phyloP scores from a whole-genome alignment of 75 land plant species.

The Cunninghamia lanceolata region DNA sequence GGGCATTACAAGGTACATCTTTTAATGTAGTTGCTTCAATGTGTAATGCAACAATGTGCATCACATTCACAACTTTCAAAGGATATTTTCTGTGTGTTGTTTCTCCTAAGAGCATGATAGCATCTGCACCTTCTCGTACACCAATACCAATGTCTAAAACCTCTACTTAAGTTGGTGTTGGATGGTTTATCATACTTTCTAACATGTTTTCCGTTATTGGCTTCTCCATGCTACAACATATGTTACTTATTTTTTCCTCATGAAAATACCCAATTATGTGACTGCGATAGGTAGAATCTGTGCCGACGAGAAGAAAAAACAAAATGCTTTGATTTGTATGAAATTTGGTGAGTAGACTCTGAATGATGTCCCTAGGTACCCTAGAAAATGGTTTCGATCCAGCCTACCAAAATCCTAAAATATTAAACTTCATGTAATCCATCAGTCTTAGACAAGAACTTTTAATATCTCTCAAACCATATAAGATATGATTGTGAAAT shows the following conservation, averaged over 20 bases:
- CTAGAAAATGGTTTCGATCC: too few relatives aligned
- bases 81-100: conserved; percentile 99
- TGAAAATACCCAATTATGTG: too few relatives aligned
- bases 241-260: conserved; percentile 92
- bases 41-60: conserved; percentile 95
- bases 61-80: conserved; percentile 93
- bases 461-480: too few relatives aligned
- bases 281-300: too few relatives aligned
- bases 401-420: too few relatives aligned
- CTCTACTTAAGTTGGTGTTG: conserved; percentile 96
- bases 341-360: too few relatives aligned
- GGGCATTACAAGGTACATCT: conserved; percentile 18
- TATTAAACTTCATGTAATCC: too few relatives aligned
- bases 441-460: too few relatives aligned
- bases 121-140: conserved; percentile 97
- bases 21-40: conserved; percentile 73
- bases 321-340: too few relatives aligned
- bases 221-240: conserved; percentile 77
- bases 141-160: conserved; percentile 98
- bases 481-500: too few relatives aligned
- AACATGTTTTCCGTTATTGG: conserved; percentile 98
- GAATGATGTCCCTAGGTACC: too few relatives aligned
- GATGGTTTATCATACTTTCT: conserved; percentile 97
- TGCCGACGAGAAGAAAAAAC: too few relatives aligned
- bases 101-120: conserved; percentile 97